These are phyloP conservation scores for Setomelanomma holmii DNA, from an alignment of 2,329 filamentous ascomycete species.

Conservation along the genomic window DNA sequence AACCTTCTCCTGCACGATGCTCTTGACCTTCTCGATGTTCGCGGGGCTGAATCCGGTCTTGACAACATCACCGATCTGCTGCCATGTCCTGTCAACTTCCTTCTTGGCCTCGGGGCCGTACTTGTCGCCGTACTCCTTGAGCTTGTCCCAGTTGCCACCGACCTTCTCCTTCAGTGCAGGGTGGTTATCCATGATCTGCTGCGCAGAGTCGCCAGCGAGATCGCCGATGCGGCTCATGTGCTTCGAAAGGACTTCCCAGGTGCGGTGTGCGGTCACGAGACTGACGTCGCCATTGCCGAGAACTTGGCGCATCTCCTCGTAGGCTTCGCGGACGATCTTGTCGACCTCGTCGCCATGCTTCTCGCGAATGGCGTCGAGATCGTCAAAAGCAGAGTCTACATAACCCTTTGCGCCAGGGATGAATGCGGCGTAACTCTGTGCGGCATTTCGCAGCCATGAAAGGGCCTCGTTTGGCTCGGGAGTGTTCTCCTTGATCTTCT, in stretches of 20 bases:
- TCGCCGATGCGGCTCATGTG: slow-evolving; percentile 65
- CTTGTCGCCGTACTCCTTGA: slow-evolving; percentile 72
- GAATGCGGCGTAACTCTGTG: slow-evolving; percentile 73
- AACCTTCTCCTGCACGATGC: slow-evolving; percentile 73
- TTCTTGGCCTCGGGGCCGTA: slow-evolving; percentile 80
- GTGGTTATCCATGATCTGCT: slow-evolving; percentile 75
- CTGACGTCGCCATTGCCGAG: slow-evolving; percentile 67
- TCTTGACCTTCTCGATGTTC: slow-evolving; percentile 62
- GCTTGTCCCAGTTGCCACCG: slow-evolving; percentile 70
- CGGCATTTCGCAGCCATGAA: slow-evolving; percentile 69
- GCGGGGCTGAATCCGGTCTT: slow-evolving; percentile 66
- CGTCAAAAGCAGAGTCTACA: slow-evolving; percentile 73
- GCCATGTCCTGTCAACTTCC: slow-evolving; percentile 75
- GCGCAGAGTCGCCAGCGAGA: slow-evolving; percentile 67
- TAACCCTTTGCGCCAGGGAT: slow-evolving; percentile 74
- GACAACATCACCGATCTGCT: slow-evolving; percentile 69
- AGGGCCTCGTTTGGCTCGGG: slow-evolving; percentile 73
- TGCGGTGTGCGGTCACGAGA: slow-evolving; percentile 67
- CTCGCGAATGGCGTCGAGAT: slow-evolving; percentile 71
- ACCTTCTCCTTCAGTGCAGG: slow-evolving; percentile 75
- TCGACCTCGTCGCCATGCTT: slow-evolving; percentile 76
- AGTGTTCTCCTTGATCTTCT: slow-evolving; percentile 67
- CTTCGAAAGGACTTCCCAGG: slow-evolving; percentile 69
- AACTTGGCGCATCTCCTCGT: slow-evolving; percentile 69
- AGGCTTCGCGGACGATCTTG: slow-evolving; percentile 70